phyloP scores from a whole-genome alignment of 2,329 filamentous ascomycete genomes.

The Incumbomyces delicatus region DNA sequence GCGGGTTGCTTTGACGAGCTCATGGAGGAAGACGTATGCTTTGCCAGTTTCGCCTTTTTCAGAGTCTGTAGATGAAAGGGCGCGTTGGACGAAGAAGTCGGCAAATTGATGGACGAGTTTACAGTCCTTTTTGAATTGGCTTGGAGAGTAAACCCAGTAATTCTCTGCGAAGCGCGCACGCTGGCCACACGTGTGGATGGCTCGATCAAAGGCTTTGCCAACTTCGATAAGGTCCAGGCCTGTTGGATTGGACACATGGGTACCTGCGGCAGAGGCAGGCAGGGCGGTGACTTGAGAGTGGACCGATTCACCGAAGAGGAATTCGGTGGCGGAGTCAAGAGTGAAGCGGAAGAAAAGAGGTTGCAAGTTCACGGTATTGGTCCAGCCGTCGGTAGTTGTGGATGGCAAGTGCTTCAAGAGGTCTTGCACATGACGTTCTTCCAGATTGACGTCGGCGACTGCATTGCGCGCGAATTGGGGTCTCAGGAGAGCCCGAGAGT shows the following conservation, averaged over 20 bases:
- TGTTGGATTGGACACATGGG: slow-evolving; percentile 57
- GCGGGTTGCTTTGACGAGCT: slow-evolving; percentile 13
- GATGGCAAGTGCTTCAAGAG: slow-evolving; percentile 55
- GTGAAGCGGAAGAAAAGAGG: slow-evolving; percentile 42
- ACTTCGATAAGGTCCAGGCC: slow-evolving; percentile 45
- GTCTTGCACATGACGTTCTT: slow-evolving; percentile 67
- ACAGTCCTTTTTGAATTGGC: slow-evolving; percentile 31
- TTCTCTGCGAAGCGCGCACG: slow-evolving; percentile 25
- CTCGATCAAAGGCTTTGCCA: slow-evolving; percentile 27
- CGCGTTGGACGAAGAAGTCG: slow-evolving; percentile 39
- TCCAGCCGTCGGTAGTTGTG: slow-evolving; percentile 21
- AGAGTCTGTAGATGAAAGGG: slow-evolving; percentile 22
- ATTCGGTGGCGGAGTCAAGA: slow-evolving; percentile 83
- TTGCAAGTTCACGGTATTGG: slow-evolving; percentile 44
- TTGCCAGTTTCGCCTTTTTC: not conserved
- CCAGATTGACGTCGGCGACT: slow-evolving; percentile 66
- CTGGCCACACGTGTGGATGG: slow-evolving; percentile 20
- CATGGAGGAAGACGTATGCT: slow-evolving; percentile 15
- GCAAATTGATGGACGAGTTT: slow-evolving; percentile 39
- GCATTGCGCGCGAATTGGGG: slow-evolving; percentile 82
- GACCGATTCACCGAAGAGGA: slow-evolving; percentile 69
- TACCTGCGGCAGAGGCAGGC: slow-evolving; percentile 44
- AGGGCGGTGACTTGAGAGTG: slow-evolving; percentile 38
- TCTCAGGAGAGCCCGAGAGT: slow-evolving; percentile 66
- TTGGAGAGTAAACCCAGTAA: slow-evolving; percentile 32